Conservation (phyloP, 768 basidiomycete species). For the Ramaria rubella region DNA sequence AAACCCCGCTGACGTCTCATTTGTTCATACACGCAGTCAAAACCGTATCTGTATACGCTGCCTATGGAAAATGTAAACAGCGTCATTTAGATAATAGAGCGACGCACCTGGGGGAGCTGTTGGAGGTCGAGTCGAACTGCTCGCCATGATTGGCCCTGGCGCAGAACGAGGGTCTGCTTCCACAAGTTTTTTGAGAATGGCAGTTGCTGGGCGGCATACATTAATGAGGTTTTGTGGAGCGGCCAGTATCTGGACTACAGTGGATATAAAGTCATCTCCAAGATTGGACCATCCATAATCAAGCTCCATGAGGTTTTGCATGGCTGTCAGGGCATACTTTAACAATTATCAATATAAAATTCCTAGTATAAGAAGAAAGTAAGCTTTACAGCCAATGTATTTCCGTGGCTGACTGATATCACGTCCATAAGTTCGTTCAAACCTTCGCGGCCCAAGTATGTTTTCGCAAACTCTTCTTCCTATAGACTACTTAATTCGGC, state of each 20-base stretch:
- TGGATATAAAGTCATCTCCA: conserved; percentile 63
- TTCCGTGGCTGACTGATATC: conserved; percentile 63
- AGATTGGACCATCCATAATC: conserved; percentile 79
- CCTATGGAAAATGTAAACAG: conserved; percentile 24
- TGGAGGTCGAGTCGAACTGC: conserved; percentile 54
- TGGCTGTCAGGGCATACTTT: conserved; percentile 77
- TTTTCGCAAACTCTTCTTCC: conserved; percentile 79
- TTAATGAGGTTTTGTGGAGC: conserved; percentile 76
- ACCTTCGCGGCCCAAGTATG: conserved; percentile 71
- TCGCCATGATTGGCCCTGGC: conserved; percentile 49
- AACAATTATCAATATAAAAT: background rate
- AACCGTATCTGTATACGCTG: conserved; percentile 82
- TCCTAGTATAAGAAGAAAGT: background rate
- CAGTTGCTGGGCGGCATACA: conserved; percentile 85
- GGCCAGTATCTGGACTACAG: conserved; percentile 71
- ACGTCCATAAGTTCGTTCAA: conserved; percentile 63
- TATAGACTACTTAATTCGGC: too few species aligned
- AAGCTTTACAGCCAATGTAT: conserved; percentile 69
- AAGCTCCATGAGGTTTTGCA: conserved; percentile 85
- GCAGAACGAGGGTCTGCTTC: conserved; percentile 74
- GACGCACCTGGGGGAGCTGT: conserved; percentile 34
- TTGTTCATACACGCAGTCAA: conserved; percentile 72
- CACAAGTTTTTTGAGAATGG: conserved; percentile 83
- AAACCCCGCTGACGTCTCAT: conserved; percentile 67
- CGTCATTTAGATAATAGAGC: background rate